These are phyloP conservation scores for Solanum ossicruentum DNA, from an alignment of 257 asterid species.

Conservation along the genomic window DNA sequence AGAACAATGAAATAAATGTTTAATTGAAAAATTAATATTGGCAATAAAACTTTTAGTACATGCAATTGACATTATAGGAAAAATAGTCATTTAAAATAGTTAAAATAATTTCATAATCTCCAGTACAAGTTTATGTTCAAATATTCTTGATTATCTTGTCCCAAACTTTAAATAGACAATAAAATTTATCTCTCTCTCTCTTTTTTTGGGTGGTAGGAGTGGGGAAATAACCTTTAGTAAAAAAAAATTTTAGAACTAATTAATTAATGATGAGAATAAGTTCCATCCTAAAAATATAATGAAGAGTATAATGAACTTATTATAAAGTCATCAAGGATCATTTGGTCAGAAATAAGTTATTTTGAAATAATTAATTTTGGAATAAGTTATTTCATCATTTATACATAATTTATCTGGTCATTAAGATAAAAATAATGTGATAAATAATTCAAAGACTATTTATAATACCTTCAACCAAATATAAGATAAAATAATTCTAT, in stretches of 20 bases:
- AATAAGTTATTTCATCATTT: no score
- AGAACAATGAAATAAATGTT: background rate
- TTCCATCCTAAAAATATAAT: background rate
- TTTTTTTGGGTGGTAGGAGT: no score
- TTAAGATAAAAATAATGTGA: no score
- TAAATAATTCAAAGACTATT: no score
- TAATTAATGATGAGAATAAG: background rate
- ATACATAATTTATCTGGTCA: no score
- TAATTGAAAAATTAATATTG: background rate
- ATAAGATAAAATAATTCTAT: no score
- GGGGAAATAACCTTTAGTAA: background rate
- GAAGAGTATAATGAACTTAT: background rate
- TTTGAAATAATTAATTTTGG: no score
- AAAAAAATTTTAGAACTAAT: background rate
- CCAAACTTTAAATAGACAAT: background rate
- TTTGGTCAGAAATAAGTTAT: no score
- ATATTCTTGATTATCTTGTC: background rate
- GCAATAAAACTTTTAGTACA: background rate
- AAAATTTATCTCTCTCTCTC: no score
- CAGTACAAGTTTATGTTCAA: background rate
- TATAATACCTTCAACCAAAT: no score
- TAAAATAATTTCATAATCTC: background rate
- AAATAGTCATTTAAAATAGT: no score
- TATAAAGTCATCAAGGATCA: no score
- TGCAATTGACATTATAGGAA: background rate